Conservation (phyloP, 371 early-diverging fungal genomes). For the Rhizopus stolonifer region DNA sequence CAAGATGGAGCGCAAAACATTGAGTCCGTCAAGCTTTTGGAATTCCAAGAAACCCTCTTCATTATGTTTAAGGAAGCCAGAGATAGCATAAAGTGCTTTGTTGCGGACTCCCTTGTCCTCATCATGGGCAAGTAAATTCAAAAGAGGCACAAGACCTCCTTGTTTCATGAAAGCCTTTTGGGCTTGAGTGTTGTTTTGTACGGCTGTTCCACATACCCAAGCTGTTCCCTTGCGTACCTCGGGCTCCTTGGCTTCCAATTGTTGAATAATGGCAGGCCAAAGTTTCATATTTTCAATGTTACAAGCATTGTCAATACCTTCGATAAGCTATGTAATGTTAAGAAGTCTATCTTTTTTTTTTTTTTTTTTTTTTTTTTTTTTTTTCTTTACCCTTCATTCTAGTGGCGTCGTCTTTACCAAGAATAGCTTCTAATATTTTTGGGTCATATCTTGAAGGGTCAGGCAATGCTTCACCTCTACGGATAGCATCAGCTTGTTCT, state of each 20-base stretch:
- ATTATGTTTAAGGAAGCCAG: constrained; percentile 73
- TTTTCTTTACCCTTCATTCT: constrained; percentile 81
- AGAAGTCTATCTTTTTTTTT: no score
- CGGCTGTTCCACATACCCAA: constrained; percentile 92
- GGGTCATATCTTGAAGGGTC: constrained; percentile 65
- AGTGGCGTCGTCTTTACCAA: constrained; percentile 89
- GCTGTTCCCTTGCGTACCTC: constrained; percentile 72
- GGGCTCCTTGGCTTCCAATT: constrained; percentile 54
- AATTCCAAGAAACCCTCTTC: constrained; percentile 63
- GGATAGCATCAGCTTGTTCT: constrained; percentile 67
- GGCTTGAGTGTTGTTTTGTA: constrained; percentile 90
- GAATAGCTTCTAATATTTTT: constrained; percentile 83
- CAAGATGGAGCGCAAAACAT: constrained; percentile 45
- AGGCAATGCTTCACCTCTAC: constrained; percentile 32
- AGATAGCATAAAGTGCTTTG: constrained; percentile 80
- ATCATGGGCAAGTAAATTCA: constrained; percentile 56
- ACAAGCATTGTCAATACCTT: constrained; percentile 92
- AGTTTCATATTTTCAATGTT: constrained; percentile 86
- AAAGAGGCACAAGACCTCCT: constrained; percentile 58
- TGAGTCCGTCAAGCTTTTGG: constrained; percentile 53
- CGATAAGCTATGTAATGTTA: no score
- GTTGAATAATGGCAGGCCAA: constrained; percentile 78
- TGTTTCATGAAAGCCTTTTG: constrained; percentile 73
- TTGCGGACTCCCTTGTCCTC: constrained; percentile 58
- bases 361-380: no score